Conservation (phyloP, 257 asterid species). For the Nicotiana tomentosiformis region DNA sequence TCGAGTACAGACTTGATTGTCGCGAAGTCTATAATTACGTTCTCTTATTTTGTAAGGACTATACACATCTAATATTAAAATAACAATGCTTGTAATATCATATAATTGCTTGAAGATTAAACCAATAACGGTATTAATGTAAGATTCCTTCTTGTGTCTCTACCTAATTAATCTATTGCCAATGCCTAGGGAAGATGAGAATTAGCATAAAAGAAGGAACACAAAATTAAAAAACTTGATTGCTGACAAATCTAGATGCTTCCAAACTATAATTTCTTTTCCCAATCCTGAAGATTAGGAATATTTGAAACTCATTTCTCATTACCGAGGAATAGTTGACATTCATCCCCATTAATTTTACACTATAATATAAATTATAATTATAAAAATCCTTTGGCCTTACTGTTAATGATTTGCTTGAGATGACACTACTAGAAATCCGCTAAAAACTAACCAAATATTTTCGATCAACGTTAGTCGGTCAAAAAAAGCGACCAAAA, state of each 20-base stretch:
- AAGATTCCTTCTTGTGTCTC: slow-evolving; percentile 22
- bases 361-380: not conserved
- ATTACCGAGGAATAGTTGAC: slow-evolving; percentile 40
- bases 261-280: slow-evolving; percentile 24
- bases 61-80: not conserved
- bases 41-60: not conserved
- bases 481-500: too few relatives aligned
- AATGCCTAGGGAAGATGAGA: slow-evolving; percentile 17
- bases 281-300: not conserved
- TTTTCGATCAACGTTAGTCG: too few relatives aligned
- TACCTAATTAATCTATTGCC: slow-evolving; percentile 2
- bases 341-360: slow-evolving; percentile 12
- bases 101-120: not conserved
- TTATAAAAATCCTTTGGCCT: too few relatives aligned
- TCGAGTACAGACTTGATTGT: not conserved
- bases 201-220: slow-evolving; percentile 8
- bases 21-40: not conserved
- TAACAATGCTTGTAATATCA: not conserved
- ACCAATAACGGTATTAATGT: slow-evolving; percentile 10
- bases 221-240: not conserved
- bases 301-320: slow-evolving; percentile 3
- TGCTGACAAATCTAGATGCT: slow-evolving; percentile 26
- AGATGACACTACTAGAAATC: not conserved
- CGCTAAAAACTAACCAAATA: too few relatives aligned
- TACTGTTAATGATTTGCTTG: too few relatives aligned